Evolutionary conservation across 116 monocot genomes (phyloP).

Genomic region (Dioscorea cayenensis): DNA sequence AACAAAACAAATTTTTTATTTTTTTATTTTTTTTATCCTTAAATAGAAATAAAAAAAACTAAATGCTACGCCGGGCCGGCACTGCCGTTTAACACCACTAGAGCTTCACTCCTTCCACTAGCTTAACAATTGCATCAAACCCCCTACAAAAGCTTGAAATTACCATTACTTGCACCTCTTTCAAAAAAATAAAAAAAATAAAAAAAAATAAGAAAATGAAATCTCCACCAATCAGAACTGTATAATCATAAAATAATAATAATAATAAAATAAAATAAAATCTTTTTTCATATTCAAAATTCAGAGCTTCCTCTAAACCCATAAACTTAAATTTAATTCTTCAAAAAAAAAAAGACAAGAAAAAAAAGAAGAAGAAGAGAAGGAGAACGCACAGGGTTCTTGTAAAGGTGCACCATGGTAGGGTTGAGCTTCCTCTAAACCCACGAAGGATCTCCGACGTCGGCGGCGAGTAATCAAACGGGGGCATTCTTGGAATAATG

Average conservation of each 20-base stretch:
- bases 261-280: not conserved
- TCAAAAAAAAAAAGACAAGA: not conserved
- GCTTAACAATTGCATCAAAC: no score
- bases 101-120: no score
- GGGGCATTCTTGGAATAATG: constrained; percentile 53
- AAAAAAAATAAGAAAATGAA: no score
- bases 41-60: no score
- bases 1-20: no score
- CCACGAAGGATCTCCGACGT: constrained; percentile 56
- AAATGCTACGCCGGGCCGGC: no score
- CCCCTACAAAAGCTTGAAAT: no score
- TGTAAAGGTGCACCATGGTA: constrained; percentile 65
- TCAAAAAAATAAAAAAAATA: no score
- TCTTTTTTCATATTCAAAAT: not conserved
- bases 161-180: no score
- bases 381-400: constrained; percentile 45
- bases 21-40: no score
- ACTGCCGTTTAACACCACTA: no score
- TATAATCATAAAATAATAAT: not conserved
- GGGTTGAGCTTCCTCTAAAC: constrained; percentile 95
- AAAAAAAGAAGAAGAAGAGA: not conserved
- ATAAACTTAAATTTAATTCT: not conserved
- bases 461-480: constrained; percentile 60
- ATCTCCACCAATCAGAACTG: no score
- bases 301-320: not conserved